Evolutionary conservation across 768 basidiomycete species (phyloP).

Genomic region (Lactarius quietus): DNA sequence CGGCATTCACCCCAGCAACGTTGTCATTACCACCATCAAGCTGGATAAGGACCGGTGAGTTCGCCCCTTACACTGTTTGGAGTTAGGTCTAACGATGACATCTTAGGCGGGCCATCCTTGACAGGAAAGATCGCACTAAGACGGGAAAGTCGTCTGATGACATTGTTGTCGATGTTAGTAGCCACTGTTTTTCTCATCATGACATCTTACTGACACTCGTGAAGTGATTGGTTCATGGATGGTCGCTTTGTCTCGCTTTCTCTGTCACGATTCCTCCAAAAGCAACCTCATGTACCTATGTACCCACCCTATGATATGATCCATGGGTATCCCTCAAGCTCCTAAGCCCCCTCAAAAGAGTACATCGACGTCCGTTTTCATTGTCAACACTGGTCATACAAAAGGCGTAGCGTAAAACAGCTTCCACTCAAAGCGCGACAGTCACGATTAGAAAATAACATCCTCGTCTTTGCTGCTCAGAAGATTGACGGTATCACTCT

Average conservation of each 20-base stretch:
- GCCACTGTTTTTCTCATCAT: slow-evolving; percentile 9
- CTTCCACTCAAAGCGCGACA: slow-evolving; percentile 8
- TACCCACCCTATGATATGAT: slow-evolving; percentile 52
- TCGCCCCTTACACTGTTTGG: neutral
- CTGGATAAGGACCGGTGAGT: slow-evolving; percentile 83
- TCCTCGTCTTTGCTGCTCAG: slow-evolving; percentile 87
- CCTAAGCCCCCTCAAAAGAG: neutral
- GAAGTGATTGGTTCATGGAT: slow-evolving; percentile 37
- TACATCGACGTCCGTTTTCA: neutral
- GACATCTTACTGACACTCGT: slow-evolving; percentile 22
- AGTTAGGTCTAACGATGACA: slow-evolving; percentile 1
- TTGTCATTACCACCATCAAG: slow-evolving; percentile 91
- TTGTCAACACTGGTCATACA: slow-evolving; percentile 7
- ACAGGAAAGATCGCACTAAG: slow-evolving; percentile 82
- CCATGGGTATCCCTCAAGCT: slow-evolving; percentile 35
- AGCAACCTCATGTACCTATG: slow-evolving; percentile 64
- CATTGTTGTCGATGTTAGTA: slow-evolving; percentile 75
- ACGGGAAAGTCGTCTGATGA: slow-evolving; percentile 47
- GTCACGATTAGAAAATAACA: slow-evolving; percentile 73
- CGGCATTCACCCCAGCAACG: slow-evolving; percentile 95
- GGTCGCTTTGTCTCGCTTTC: slow-evolving; percentile 31
- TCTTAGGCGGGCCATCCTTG: slow-evolving; percentile 75
- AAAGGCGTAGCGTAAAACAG: slow-evolving; percentile 1
- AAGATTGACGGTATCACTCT: slow-evolving; percentile 49
- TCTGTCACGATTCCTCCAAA: slow-evolving; percentile 43